These are phyloP conservation scores for Podospora didyma DNA, from an alignment of 495 filamentous ascomycete species.

Conservation along the genomic window DNA sequence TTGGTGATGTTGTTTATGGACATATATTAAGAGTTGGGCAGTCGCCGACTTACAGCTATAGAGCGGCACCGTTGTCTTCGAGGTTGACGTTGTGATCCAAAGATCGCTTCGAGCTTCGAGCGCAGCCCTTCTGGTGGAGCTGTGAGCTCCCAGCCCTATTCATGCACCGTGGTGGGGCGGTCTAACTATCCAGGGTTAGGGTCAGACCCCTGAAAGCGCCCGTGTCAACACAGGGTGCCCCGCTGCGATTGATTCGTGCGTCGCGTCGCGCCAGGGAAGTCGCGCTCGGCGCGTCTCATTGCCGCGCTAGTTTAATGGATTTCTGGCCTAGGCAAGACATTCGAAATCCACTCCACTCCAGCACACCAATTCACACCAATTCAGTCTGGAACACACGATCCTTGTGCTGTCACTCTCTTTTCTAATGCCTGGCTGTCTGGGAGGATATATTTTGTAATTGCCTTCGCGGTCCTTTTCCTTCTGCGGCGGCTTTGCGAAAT, in stretches of 20 bases:
- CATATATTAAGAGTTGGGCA: background rate
- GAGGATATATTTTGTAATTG: background rate
- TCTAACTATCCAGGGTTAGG: no score
- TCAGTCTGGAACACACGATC: background rate
- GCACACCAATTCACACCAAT: background rate
- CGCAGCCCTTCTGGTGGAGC: no score
- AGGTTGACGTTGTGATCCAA: no score
- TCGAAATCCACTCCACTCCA: background rate
- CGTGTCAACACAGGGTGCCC: no score
- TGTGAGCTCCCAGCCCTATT: no score
- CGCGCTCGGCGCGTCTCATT: slow-evolving; percentile 10
- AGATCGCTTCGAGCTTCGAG: no score
- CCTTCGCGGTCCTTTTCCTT: background rate
- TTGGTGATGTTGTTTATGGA: background rate
- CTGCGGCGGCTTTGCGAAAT: background rate
- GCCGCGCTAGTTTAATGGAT: slow-evolving; percentile 8
- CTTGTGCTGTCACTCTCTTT: background rate
- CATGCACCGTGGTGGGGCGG: no score
- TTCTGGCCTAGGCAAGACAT: background rate
- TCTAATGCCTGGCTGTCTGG: background rate
- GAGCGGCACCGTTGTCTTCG: no score
- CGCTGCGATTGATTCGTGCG: background rate
- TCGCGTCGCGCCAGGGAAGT: slow-evolving; percentile 1
- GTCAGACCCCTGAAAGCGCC: no score
- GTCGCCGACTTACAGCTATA: no score